Conservation (phyloP, 805 yeast genomes). For the Tetrapisispora pingtungensis region DNA sequence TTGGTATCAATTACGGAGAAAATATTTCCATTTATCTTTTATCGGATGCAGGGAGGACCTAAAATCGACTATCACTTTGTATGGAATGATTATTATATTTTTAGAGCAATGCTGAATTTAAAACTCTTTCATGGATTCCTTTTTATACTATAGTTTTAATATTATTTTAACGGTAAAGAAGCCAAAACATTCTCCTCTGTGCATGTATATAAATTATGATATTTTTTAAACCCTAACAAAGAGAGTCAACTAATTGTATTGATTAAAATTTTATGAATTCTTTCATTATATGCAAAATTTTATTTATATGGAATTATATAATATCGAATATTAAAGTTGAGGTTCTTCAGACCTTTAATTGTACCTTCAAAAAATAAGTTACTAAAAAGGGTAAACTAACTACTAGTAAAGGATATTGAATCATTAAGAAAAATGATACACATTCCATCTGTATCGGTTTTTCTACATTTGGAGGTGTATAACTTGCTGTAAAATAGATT, state of each 20-base stretch:
- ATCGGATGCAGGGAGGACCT: conserved; percentile 35
- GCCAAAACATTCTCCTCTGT: no score
- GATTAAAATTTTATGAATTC: not conserved
- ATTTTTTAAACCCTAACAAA: not conserved
- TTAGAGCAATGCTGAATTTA: no score
- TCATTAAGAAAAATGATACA: conserved; percentile 62
- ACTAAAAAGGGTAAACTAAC: conserved; percentile 61
- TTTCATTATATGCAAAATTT: not conserved
- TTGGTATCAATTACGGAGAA: conserved; percentile 61
- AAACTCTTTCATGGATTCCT: no score
- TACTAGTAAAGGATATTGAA: conserved; percentile 60
- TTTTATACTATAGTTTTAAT: no score
- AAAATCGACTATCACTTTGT: no score
- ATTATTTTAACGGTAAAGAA: no score
- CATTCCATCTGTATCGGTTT: conserved; percentile 64
- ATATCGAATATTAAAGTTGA: no score
- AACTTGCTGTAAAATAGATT: conserved; percentile 80
- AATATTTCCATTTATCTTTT: conserved; percentile 47
- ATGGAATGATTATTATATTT: no score
- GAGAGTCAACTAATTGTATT: no score
- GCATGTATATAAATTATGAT: not conserved
- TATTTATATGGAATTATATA: no score
- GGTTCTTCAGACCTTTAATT: conserved; percentile 18
- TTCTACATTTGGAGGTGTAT: conserved; percentile 52
- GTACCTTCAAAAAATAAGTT: conserved; percentile 28